These are phyloP conservation scores for Nemania diffusa DNA, from an alignment of 2,329 filamentous ascomycete genomes.

Conservation along the genomic window DNA sequence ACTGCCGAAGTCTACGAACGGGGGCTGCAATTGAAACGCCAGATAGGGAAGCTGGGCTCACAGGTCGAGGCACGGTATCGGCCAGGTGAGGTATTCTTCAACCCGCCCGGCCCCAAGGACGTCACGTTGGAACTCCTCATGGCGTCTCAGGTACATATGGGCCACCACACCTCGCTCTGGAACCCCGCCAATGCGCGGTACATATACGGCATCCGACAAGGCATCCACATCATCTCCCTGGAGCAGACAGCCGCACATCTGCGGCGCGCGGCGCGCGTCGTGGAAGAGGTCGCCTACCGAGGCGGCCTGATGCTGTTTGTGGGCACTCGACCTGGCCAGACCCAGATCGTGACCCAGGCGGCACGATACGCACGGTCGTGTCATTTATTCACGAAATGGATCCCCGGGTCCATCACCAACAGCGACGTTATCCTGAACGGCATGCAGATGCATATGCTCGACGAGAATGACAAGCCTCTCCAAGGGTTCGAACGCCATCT, in stretches of 20 bases:
- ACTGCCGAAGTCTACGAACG: slow-evolving; percentile 53
- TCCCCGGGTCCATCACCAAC: slow-evolving; percentile 91
- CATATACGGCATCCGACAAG: slow-evolving; percentile 89
- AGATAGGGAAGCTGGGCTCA: slow-evolving; percentile 62
- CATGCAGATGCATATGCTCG: slow-evolving; percentile 77
- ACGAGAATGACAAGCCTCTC: slow-evolving; percentile 73
- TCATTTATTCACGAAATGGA: slow-evolving; percentile 94
- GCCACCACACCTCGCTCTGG: slow-evolving; percentile 91
- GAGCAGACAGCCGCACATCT: slow-evolving; percentile 90
- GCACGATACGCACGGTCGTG: slow-evolving; percentile 81
- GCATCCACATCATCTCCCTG: slow-evolving; percentile 91
- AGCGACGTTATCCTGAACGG: slow-evolving; percentile 84
- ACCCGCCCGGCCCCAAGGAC: slow-evolving; percentile 81
- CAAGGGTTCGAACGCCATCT: slow-evolving; percentile 73
- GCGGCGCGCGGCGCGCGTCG: slow-evolving; percentile 90
- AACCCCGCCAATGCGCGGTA: slow-evolving; percentile 94
- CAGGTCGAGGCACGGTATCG: slow-evolving; percentile 66
- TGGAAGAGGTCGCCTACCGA: slow-evolving; percentile 83
- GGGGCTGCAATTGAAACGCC: slow-evolving; percentile 55
- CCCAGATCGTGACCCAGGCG: slow-evolving; percentile 81
- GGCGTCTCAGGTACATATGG: slow-evolving; percentile 87
- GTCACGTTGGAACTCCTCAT: slow-evolving; percentile 91
- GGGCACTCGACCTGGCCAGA: slow-evolving; percentile 85
- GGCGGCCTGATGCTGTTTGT: slow-evolving; percentile 92
- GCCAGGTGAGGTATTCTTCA: slow-evolving; percentile 71